Conservation (phyloP, 805 yeast genomes). For the Barnettozyma populi region DNA sequence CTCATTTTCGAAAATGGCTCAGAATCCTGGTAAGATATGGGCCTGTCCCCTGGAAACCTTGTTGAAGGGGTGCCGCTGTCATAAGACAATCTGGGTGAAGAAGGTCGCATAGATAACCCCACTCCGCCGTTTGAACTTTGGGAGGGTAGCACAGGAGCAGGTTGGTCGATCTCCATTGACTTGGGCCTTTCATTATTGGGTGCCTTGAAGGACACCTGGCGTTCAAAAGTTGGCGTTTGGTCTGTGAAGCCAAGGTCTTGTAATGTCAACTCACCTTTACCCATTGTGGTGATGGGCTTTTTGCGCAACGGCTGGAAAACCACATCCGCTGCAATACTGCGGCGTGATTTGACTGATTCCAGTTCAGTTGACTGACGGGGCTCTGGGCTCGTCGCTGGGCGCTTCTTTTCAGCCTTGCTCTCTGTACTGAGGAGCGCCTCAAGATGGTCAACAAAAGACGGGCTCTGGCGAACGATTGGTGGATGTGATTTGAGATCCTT, state of each 20-base stretch:
- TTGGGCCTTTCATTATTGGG: background rate
- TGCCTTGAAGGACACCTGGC: conserved; percentile 2
- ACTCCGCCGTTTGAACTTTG: background rate
- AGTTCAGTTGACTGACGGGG: background rate
- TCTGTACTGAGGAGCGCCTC: conserved; percentile 27
- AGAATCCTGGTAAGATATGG: background rate
- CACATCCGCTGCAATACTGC: conserved; percentile 26
- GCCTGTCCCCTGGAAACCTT: background rate
- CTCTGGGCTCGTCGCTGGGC: background rate
- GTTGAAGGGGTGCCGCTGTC: background rate
- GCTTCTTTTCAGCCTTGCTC: conserved; percentile 3
- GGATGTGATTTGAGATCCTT: conserved; percentile 9
- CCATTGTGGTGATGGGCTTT: conserved; percentile 47
- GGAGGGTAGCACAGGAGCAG: background rate
- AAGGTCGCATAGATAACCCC: background rate
- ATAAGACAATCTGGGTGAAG: background rate
- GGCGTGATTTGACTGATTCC: background rate
- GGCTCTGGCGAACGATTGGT: background rate
- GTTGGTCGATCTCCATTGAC: background rate
- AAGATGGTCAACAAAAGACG: conserved; percentile 25
- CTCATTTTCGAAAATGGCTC: background rate
- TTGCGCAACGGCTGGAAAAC: conserved; percentile 39
- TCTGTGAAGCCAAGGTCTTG: conserved; percentile 26
- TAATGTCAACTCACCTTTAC: conserved; percentile 46
- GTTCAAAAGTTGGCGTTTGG: conserved; percentile 2